Base-by-base conservation (phyloP, 2,329 filamentous ascomycete species). In the Claviceps purpurea region DNA sequence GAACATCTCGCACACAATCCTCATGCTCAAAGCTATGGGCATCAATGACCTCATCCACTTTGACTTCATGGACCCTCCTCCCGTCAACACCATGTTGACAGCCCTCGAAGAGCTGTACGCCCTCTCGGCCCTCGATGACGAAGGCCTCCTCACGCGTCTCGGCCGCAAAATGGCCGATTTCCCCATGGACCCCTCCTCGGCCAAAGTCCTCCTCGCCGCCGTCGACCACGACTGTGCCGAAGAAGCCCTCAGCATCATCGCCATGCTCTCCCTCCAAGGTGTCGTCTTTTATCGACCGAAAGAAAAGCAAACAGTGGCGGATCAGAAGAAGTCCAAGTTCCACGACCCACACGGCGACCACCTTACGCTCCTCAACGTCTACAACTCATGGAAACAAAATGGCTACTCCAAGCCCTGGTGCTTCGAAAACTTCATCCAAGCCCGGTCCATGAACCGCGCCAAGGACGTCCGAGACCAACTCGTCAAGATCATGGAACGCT, bases 1-100 rank as follows among this genome's bases (percentile, higher is more conserved):
- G 65, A 98, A 98, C 61, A 65, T 98, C 50, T 87, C 89, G 0
- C 84, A 87, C 59, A 96, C 91, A 0, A 97, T 98, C 66, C 77
- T 98, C 47, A 95, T 96, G 87, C 78, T 98, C 49, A 98, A 98
- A 66, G 93, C 93, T 0, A 97, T 98, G 89, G 93, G 94, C 3
- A 97, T 98, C 68, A 97, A 98, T 63, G 93, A 98, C 64, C 74
- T 98, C 1, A 76, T 98, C 13, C 89, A 95, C 64, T 98, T 98
- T 62, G 91, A 97, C 69, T 98, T 98, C 62, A 97, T 98, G 91
- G 93, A 98, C 62, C 90, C 93, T 0, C 93, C 93, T 0, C 93
- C 93, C 0, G 93, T 93, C 34, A 96, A 97, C 62, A 97, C 93
- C 13, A 96, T 97, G 89, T 78, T 98, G 57, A 95, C 89, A 49